A percentile compares a stretch with the other conserved stretches of the same genome.
Evolutionary conservation across 2,329 filamentous ascomycete genomes (phyloP).

Genomic region (Phyllosticta citrichinensis): DNA sequence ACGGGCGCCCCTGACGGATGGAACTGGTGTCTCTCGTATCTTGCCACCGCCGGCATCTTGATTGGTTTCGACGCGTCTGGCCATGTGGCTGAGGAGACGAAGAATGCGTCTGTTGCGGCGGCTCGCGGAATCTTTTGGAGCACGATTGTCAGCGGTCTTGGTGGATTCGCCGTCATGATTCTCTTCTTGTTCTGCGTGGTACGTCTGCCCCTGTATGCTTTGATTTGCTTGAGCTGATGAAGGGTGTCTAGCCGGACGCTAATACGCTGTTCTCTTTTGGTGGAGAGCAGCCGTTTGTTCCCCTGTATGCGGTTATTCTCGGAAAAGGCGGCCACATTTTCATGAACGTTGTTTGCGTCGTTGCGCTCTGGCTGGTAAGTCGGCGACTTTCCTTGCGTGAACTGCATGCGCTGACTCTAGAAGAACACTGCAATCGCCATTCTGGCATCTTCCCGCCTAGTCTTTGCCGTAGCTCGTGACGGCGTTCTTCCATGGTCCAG

Average conservation of each 20-base stretch:
- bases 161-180: constrained; percentile 47
- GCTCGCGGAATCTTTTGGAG: constrained; percentile 52
- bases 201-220: background rate
- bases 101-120: constrained; percentile 46
- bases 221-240: background rate
- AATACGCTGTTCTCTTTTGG: constrained; percentile 44
- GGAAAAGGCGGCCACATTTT: constrained; percentile 48
- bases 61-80: constrained; percentile 54
- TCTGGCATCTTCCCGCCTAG: constrained; percentile 49
- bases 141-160: constrained; percentile 46
- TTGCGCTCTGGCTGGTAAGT: constrained; percentile 39
- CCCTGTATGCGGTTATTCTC: constrained; percentile 47
- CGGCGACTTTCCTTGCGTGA: background rate
- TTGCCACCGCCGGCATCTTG: constrained; percentile 50
- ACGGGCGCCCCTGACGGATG: constrained; percentile 41
- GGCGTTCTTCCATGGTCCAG: constrained; percentile 49
- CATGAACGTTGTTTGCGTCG: constrained; percentile 50
- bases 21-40: constrained; percentile 55
- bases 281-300: constrained; percentile 49
- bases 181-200: constrained; percentile 46
- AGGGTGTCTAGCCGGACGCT: constrained; percentile 37
- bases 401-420: constrained; percentile 11
- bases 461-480: constrained; percentile 53
- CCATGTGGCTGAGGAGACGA: constrained; percentile 52
- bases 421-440: constrained; percentile 51